Evolutionary conservation across 768 basidiomycete genomes (phyloP).

Genomic region (Russula compacta): DNA sequence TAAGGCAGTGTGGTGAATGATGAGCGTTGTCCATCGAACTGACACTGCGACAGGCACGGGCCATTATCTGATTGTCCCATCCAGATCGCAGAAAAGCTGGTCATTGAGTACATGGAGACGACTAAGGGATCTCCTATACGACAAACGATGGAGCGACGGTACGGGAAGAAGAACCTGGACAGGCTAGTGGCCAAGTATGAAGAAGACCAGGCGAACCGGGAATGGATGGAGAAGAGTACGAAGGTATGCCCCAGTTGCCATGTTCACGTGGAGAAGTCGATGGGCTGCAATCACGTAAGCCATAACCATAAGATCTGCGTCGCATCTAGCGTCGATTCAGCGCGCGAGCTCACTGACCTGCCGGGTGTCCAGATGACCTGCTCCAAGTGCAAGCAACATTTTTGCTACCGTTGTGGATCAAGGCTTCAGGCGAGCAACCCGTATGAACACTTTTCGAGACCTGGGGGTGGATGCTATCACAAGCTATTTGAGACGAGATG

Average conservation of each 20-base stretch:
- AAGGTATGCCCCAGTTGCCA: constrained; percentile 66
- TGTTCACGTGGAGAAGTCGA: constrained; percentile 62
- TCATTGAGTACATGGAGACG: constrained; percentile 56
- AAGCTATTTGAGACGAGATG: constrained; percentile 52
- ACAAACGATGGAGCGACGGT: constrained; percentile 46
- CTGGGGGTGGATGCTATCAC: constrained; percentile 45
- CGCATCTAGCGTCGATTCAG: background rate
- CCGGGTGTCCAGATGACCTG: constrained; percentile 57
- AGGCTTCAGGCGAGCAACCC: constrained; percentile 43
- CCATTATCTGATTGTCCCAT: constrained; percentile 63
- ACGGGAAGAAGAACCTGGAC: constrained; percentile 52
- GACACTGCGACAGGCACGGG: constrained; percentile 56
- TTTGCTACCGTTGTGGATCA: constrained; percentile 72
- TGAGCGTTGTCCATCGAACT: background rate
- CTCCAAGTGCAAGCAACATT: constrained; percentile 63
- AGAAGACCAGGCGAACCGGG: constrained; percentile 66
- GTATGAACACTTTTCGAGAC: constrained; percentile 59
- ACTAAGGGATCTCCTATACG: constrained; percentile 45
- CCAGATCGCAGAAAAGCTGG: constrained; percentile 53
- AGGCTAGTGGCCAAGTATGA: constrained; percentile 53
- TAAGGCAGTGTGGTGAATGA: constrained; percentile 26
- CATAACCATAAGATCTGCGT: background rate
- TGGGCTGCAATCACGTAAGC: constrained; percentile 81
- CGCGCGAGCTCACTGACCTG: background rate
- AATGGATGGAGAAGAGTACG: constrained; percentile 64